Base-by-base conservation (phyloP, 1,139 yeast species). In the Blastobotrys serpentis region DNA sequence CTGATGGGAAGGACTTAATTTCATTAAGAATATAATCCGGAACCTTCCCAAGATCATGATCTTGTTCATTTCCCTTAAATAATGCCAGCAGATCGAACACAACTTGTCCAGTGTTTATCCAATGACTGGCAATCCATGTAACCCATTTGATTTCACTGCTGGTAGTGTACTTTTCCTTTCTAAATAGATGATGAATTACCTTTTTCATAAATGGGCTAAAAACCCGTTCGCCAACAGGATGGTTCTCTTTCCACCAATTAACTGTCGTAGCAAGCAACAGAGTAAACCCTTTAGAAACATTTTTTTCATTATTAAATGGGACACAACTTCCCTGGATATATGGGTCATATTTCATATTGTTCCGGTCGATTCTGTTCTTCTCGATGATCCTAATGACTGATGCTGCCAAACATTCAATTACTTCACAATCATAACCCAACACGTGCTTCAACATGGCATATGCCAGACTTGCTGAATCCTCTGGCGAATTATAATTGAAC, bases 191-290 rank as follows among this genome's bases (percentile, higher is more conserved):
- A 4, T 3, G 8, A 8, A 33, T 11, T 3, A 33, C 38, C 4
- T 4, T 13, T 16, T 33, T 33, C 38, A 33, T 33, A 16, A 33
- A 33, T 11, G 18, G 6, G 21, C 38, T 33, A 21, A 33, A 33
- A 6, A 33, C 38, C 16, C 38, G 18, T 33, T 33, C 38, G 19
- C 38, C 38, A 6, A n/a, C 38, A n/a, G 17, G 38, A 33, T 33
- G 38, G 21, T 33, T 33, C 19, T 33, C 38, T 11, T 17, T 33
- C 38, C 38, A 33, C 38, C 38, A 33, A 17, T 33, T 33, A 4
- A 33, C 38, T 21, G 13, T 33, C 7, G 38, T 14, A 3, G 38
- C 38, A 4, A 33, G 19, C 38, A 33, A 4, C 21, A 33, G 17
- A 13, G 7, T 8, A 4, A 33, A 13, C 10, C 38, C 38, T 16